phyloP scores from a whole-genome alignment of 1,284 basidiomycete species.

The Naganishia liquefaciens region DNA sequence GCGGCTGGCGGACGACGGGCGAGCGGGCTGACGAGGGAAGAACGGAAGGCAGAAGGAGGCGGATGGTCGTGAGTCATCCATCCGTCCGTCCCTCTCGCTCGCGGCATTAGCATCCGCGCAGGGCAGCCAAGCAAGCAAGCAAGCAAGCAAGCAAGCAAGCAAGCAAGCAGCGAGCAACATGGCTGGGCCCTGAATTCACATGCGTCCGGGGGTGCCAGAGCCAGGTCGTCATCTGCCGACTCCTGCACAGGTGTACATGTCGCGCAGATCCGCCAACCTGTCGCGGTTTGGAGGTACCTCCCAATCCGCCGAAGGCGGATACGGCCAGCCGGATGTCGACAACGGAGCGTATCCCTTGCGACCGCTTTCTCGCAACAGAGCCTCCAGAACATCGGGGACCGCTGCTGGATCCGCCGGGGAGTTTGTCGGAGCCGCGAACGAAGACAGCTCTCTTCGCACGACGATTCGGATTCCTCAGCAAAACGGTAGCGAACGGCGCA shows the following conservation, averaged over 20 bases:
- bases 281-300: constrained; percentile 14
- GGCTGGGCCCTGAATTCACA: too few relatives aligned
- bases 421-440: background rate
- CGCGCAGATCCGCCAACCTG: constrained; percentile 19
- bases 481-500: background rate
- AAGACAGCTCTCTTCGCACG: background rate
- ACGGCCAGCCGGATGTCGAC: constrained; percentile 3
- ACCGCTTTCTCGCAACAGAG: constrained; percentile 14
- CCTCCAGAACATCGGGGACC: background rate
- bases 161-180: too few relatives aligned
- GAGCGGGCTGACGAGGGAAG: too few relatives aligned
- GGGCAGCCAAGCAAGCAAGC: too few relatives aligned
- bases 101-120: too few relatives aligned
- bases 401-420: background rate
- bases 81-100: too few relatives aligned
- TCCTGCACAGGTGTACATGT: constrained; percentile 5
- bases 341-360: constrained; percentile 10
- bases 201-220: too few relatives aligned
- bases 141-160: too few relatives aligned
- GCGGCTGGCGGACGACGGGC: too few relatives aligned
- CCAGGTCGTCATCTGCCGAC: too few relatives aligned
- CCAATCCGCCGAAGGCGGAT: background rate
- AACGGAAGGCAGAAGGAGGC: too few relatives aligned
- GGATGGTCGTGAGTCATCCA: background rate
- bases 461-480: background rate